phyloP scores from a whole-genome alignment of 257 asterid species.

The Solanum chilense region DNA sequence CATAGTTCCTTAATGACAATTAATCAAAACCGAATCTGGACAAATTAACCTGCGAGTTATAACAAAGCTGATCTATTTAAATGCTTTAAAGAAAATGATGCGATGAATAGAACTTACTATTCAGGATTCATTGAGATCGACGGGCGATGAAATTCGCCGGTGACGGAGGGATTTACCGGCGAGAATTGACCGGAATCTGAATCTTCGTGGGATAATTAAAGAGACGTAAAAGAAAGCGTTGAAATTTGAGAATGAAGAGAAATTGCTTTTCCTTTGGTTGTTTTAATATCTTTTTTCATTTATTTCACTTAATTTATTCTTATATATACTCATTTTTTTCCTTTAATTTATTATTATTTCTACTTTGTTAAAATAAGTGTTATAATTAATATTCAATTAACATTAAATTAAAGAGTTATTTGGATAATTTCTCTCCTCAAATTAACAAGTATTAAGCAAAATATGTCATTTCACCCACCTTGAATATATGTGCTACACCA shows the following conservation, averaged over 20 bases:
- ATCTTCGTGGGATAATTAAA: not conserved
- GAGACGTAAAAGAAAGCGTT: not conserved
- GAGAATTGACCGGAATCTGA: not conserved
- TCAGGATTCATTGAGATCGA: not conserved
- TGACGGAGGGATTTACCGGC: not conserved
- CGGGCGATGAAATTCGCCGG: not conserved
- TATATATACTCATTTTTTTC: not conserved
- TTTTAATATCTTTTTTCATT: not conserved
- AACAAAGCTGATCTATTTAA: not conserved
- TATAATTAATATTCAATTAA: not conserved
- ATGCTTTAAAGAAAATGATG: not conserved
- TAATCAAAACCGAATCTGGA: not conserved
- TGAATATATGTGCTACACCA: no score
- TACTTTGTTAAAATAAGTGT: not conserved
- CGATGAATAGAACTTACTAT: not conserved
- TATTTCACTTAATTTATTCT: not conserved
- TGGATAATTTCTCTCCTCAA: not conserved
- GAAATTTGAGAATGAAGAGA: not conserved
- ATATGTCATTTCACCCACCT: not conserved
- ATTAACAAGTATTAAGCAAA: no score
- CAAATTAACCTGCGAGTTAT: not conserved
- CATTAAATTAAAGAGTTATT: not conserved
- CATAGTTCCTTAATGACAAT: not conserved
- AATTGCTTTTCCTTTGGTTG: not conserved
- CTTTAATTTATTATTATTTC: not conserved